Percentiles rank a stretch among this genome's conserved stretches.
phyloP scores from a whole-genome alignment of 2,329 filamentous ascomycete species.

The Aspergillus jensenii region DNA sequence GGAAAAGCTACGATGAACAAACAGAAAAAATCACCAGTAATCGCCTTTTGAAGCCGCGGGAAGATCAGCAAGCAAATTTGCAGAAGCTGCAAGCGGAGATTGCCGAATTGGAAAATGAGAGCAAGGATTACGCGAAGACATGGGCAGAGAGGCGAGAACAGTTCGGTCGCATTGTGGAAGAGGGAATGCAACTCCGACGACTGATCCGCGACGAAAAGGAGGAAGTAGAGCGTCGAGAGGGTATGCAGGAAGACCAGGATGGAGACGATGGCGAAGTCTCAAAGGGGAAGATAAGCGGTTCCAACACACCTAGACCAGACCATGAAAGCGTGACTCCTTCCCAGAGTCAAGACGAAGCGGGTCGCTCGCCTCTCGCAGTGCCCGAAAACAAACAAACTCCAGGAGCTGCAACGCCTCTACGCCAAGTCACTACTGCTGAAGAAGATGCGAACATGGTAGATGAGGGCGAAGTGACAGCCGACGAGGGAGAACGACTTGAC shows the following conservation, averaged over 20 bases:
- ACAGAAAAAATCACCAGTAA: conserved; percentile 85
- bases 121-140: conserved; percentile 73
- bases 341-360: conserved; percentile 35
- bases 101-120: conserved; percentile 80
- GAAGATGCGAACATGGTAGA: conserved; percentile 64
- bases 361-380: conserved; percentile 24
- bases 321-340: conserved; percentile 45
- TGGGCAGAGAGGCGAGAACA: conserved; percentile 84
- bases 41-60: conserved; percentile 74
- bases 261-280: conserved; percentile 55
- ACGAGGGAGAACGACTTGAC: conserved; percentile 38
- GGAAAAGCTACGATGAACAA: conserved; percentile 84
- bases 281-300: conserved; percentile 48
- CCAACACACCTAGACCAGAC: conserved; percentile 51
- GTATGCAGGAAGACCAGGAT: conserved; percentile 67
- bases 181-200: conserved; percentile 80
- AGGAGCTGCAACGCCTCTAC: conserved; percentile 38
- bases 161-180: conserved; percentile 84
- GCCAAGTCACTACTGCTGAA: conserved; percentile 35
- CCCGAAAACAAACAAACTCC: conserved; percentile 33
- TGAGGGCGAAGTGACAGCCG: conserved; percentile 41
- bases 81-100: conserved; percentile 86
- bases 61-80: conserved; percentile 76
- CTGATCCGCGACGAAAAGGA: conserved; percentile 95
- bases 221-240: conserved; percentile 83